Evolutionary conservation across 345 rosid genomes (phyloP).

Genomic region (Populus euphratica): DNA sequence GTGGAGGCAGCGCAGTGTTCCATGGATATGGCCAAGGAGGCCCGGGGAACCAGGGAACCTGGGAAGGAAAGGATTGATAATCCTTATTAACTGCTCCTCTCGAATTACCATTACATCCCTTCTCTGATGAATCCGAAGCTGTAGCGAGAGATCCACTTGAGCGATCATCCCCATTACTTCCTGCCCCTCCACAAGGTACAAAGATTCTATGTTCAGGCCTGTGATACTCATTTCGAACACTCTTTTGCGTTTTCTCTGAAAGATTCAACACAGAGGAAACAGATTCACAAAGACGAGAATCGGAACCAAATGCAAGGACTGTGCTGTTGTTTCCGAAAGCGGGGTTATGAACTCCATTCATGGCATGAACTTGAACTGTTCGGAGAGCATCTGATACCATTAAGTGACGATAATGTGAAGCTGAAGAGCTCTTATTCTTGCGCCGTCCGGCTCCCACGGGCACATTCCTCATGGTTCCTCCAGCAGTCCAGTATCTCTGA

Average conservation of each 20-base stretch:
- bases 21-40: slow-evolving; percentile 26
- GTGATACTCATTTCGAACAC: slow-evolving; percentile 24
- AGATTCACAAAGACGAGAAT: slow-evolving; percentile 17
- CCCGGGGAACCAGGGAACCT: slow-evolving; percentile 14
- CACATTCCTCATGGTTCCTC: slow-evolving; percentile 35
- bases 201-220: slow-evolving; percentile 20
- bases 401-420: slow-evolving; percentile 23
- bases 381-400: slow-evolving; percentile 34
- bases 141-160: slow-evolving; percentile 9
- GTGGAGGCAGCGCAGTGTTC: slow-evolving; percentile 27
- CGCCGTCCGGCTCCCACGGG: slow-evolving; percentile 35
- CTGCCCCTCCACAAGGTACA: slow-evolving; percentile 7
- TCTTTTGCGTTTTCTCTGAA: slow-evolving; percentile 17
- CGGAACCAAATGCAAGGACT: slow-evolving; percentile 20
- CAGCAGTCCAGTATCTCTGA: slow-evolving; percentile 35
- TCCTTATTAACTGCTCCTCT: slow-evolving; percentile 13
- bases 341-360: slow-evolving; percentile 7
- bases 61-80: slow-evolving; percentile 13
- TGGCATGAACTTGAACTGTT: slow-evolving; percentile 22
- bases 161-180: slow-evolving; percentile 22
- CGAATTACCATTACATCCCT: slow-evolving; percentile 4
- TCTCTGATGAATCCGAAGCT: slow-evolving; percentile 20
- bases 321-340: slow-evolving; percentile 6
- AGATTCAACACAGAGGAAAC: slow-evolving; percentile 14
- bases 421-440: slow-evolving; percentile 26